A percentile compares a stretch with the other conserved stretches of the same genome.
Conservation (phyloP, 345 rosid species). For the Noccaea caerulescens region DNA sequence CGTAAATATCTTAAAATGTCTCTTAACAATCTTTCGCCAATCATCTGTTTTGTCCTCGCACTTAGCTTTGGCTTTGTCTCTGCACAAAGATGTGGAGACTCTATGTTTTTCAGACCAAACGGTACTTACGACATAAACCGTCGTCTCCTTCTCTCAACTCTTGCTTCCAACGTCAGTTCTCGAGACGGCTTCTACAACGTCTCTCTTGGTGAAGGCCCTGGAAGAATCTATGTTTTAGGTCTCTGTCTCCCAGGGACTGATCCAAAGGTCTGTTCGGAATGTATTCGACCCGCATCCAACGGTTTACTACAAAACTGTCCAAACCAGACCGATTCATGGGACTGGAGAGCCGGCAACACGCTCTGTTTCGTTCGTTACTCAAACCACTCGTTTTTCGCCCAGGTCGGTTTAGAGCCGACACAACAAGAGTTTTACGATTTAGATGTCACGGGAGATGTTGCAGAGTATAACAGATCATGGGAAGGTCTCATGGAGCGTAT, state of each 20-base stretch:
- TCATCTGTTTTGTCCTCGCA: constrained; percentile 15
- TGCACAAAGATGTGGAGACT: constrained; percentile 8
- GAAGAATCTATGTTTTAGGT: constrained; percentile 34
- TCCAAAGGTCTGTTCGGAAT: constrained; percentile 39
- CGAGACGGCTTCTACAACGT: constrained; percentile 39
- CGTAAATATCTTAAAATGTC: neutral
- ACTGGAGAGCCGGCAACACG: constrained; percentile 36
- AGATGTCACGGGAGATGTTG: neutral
- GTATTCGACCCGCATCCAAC: constrained; percentile 32
- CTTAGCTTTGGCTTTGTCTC: constrained; percentile 20
- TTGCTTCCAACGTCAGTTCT: constrained; percentile 39
- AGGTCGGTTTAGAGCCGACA: neutral
- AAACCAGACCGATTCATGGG: constrained; percentile 46
- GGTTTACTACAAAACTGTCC: constrained; percentile 41
- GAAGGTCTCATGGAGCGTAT: constrained; percentile 12
- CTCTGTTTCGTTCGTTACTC: constrained; percentile 52
- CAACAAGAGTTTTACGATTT: too few relatives aligned
- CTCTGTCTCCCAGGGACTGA: constrained; percentile 43
- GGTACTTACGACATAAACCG: constrained; percentile 26
- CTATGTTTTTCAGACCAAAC: constrained; percentile 29
- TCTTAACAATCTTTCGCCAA: neutral
- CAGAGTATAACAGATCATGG: constrained; percentile 25
- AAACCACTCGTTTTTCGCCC: constrained; percentile 34
- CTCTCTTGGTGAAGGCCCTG: constrained; percentile 38
- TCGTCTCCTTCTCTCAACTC: constrained; percentile 36